Evolutionary conservation across 2,329 filamentous ascomycete genomes (phyloP).

Genomic region (Ophiostoma pallidulum): DNA sequence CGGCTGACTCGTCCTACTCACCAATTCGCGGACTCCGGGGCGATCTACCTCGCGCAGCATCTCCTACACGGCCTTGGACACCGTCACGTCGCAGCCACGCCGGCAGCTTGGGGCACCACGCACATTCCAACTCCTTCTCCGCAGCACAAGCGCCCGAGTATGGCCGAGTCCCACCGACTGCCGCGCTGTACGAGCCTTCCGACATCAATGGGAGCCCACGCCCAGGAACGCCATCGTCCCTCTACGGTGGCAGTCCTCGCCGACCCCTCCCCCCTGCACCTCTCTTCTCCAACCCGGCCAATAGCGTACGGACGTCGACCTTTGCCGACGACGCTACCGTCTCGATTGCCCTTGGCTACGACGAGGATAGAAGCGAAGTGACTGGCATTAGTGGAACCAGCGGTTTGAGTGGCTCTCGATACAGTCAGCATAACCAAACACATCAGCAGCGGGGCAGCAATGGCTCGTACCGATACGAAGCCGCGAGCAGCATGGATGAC

Average conservation of each 20-base stretch:
- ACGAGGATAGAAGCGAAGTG: conserved; percentile 52
- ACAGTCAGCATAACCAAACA: background rate
- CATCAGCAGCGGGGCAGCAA: conserved; percentile 2
- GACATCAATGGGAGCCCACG: conserved; percentile 85
- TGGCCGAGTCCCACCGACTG: conserved; percentile 52
- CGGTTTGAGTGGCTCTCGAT: background rate
- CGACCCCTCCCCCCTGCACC: conserved; percentile 83
- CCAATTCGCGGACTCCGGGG: conserved; percentile 24
- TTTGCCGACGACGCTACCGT: conserved; percentile 62
- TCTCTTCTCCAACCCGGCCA: conserved; percentile 52
- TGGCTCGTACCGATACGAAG: conserved; percentile 14
- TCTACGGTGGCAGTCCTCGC: conserved; percentile 79
- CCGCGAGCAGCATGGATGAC: conserved; percentile 12
- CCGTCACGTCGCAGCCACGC: conserved; percentile 31
- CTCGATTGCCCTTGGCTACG: conserved; percentile 51
- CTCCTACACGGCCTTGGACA: conserved; percentile 51
- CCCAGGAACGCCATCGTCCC: conserved; percentile 81
- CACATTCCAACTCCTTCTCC: conserved; percentile 19
- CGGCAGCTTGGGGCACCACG: conserved; percentile 14
- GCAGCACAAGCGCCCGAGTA: conserved; percentile 45
- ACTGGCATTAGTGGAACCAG: conserved; percentile 56
- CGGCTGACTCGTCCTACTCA: conserved; percentile 51
- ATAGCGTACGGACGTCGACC: conserved; percentile 33
- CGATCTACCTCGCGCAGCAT: conserved; percentile 38
- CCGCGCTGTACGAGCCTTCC: conserved; percentile 69